Evolutionary conservation across 805 yeast species (phyloP), one percentile per base, ranked within the genome.

Genomic region (Cephaloascus fragrans): DNA sequence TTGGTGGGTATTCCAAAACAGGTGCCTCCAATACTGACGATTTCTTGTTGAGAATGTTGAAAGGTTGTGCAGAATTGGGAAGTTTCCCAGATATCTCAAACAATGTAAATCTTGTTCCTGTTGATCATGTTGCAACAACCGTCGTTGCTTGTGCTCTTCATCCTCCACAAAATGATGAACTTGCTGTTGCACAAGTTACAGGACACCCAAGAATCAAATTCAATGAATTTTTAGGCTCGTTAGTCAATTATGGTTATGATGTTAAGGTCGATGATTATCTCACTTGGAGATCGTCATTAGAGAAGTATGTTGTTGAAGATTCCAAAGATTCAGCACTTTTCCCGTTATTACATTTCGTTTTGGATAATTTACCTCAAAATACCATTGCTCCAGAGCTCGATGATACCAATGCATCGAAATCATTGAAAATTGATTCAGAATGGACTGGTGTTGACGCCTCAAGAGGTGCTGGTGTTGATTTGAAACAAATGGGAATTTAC

Each of bases 1-100:
- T 93, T 37, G 82, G 94, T 44, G 98, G 98, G 41, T 84, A 77
- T 48, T 73, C 89, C 32, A 50, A 56, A 23, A 83, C 84, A 32
- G 99, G 99, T 47, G 80, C 94, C 18, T 77, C 94, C 38, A 93
- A 90, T 64, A 89, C 97, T 3, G 99, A 93, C 62, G 99, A 93
- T 61, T 93, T 90, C 80, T 67, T 93, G 53, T 67, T 90, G 46
- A 76, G 99, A 60, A 83, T 89, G 84, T 69, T 93, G 65, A 93
- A 93, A 69, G 97, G 99, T 26, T 81, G 94, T 61, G 80, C 80
- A 39, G 95, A 93, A 61, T 62, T 94, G 42, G 95, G 96, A 9
- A 66, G 70, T 37, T 82, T 75, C 49, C 98, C 99, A 26, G 83
- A 83, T 52, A 88, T 93, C 47, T 60, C 75, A 47, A 93, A 93